phyloP scores from a whole-genome alignment of 805 yeast species.

The Saturnispora sanitii region DNA sequence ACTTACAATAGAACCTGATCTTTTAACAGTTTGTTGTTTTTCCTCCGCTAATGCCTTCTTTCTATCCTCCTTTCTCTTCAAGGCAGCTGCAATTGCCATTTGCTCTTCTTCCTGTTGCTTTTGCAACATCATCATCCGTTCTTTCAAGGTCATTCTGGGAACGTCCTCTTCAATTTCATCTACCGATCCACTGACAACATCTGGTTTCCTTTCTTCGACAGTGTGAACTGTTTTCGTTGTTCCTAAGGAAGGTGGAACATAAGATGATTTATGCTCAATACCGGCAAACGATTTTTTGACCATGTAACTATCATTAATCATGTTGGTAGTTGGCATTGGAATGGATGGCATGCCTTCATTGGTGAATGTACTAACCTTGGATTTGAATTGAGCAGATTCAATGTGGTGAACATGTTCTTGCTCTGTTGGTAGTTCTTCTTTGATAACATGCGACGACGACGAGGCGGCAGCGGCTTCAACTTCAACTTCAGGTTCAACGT shows the following conservation, averaged over 20 bases:
- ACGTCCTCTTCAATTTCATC: constrained; percentile 38
- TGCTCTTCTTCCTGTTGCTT: constrained; percentile 74
- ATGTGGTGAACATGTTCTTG: neutral
- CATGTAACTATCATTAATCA: constrained; percentile 29
- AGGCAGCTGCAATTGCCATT: constrained; percentile 51
- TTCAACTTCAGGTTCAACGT: neutral
- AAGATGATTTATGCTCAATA: constrained; percentile 48
- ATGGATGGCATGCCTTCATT: neutral
- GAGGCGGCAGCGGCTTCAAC: neutral
- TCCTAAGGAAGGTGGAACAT: constrained; percentile 36
- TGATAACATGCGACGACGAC: no score
- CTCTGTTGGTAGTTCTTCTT: neutral
- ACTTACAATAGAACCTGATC: constrained; percentile 5
- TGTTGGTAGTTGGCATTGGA: constrained; percentile 25
- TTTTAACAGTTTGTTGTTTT: constrained; percentile 24
- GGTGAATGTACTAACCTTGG: constrained; percentile 7
- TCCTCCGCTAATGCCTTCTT: constrained; percentile 29
- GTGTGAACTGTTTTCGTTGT: constrained; percentile 4
- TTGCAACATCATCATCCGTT: constrained; percentile 77
- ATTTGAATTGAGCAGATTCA: constrained; percentile 2
- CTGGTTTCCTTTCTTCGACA: constrained; percentile 14
- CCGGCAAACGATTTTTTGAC: constrained; percentile 47
- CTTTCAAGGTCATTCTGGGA: constrained; percentile 76
- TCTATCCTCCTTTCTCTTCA: constrained; percentile 44
- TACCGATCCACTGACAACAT: constrained; percentile 17